These are phyloP conservation scores for Adansonia gregorii DNA, from an alignment of 441 rosid species.

Conservation along the genomic window DNA sequence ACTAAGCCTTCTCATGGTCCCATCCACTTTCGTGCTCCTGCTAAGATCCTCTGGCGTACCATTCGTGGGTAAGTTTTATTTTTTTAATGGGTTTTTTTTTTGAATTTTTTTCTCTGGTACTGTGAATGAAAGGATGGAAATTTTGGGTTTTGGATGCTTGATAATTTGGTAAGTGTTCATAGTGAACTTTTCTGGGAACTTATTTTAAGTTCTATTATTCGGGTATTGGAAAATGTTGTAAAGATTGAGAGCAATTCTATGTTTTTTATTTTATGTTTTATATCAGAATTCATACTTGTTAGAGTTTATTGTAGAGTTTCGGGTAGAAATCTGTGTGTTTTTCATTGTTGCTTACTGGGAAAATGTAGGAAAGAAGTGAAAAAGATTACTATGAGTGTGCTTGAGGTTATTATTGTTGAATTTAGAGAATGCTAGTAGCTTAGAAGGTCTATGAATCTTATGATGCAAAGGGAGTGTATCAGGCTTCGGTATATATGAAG, in stretches of 20 bases:
- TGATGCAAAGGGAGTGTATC: background rate
- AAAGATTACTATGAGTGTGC: background rate
- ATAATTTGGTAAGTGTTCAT: too few species aligned
- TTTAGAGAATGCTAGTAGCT: background rate
- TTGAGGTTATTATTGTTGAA: background rate
- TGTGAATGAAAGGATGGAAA: too few species aligned
- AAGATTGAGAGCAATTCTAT: too few species aligned
- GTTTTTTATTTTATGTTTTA: background rate
- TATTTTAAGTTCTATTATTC: background rate
- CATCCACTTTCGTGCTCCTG: constrained; percentile 84
- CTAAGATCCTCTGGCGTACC: constrained; percentile 91
- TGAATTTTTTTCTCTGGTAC: background rate
- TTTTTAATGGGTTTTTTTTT: too few species aligned
- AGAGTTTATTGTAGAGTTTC: background rate
- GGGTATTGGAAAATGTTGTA: background rate
- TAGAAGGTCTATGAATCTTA: background rate
- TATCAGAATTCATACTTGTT: background rate
- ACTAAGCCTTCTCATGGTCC: constrained; percentile 96
- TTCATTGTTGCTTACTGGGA: background rate
- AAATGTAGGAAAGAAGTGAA: background rate
- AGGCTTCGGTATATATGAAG: background rate
- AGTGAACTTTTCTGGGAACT: too few species aligned
- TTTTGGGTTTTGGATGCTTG: background rate
- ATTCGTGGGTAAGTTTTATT: constrained; percentile 78
- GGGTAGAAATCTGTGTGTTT: too few species aligned